A percentile compares a stretch with the other conserved stretches of the same genome.
phyloP scores from a whole-genome alignment of 2,329 filamentous ascomycete genomes.

The Graphiopsis chlorocephala region DNA sequence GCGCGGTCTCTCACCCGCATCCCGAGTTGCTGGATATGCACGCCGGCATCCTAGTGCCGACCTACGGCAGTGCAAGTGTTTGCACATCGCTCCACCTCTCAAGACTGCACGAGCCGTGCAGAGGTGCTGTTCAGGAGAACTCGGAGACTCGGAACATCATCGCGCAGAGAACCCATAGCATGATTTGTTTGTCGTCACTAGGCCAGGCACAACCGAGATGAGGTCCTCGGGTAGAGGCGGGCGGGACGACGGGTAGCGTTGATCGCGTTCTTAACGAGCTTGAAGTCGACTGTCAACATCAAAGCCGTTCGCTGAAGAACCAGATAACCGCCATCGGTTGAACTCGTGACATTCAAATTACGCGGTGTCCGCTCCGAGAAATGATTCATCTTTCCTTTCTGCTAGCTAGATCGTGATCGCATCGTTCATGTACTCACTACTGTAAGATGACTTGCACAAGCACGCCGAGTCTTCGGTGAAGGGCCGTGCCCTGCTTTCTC shows the following conservation, averaged over 20 bases:
- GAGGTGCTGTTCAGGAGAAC: conserved; percentile 1
- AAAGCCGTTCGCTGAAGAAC: conserved; percentile 16
- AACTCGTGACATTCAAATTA: neutral
- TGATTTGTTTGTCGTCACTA: conserved; percentile 2
- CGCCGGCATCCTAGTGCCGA: conserved; percentile 7
- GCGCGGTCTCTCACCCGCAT: conserved; percentile 6
- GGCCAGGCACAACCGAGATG: conserved; percentile 4
- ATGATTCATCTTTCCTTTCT: neutral
- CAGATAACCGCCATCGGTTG: conserved; percentile 6
- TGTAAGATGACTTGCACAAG: neutral
- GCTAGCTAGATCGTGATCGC: neutral
- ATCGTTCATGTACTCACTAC: neutral
- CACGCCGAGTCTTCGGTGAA: neutral
- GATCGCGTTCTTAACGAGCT: neutral
- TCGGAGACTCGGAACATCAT: neutral
- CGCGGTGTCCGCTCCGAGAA: neutral
- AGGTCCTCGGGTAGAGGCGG: conserved; percentile 1
- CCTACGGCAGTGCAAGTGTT: conserved; percentile 1
- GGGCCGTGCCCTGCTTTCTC: neutral
- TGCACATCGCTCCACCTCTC: neutral
- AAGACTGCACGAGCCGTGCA: conserved; percentile 2
- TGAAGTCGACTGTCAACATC: neutral
- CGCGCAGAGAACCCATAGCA: neutral
- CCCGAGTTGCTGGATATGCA: neutral
- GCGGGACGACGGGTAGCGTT: neutral